These are phyloP conservation scores for Aspergillus pseudoviridinutans DNA, from an alignment of 2,329 filamentous ascomycete genomes.

Conservation along the genomic window DNA sequence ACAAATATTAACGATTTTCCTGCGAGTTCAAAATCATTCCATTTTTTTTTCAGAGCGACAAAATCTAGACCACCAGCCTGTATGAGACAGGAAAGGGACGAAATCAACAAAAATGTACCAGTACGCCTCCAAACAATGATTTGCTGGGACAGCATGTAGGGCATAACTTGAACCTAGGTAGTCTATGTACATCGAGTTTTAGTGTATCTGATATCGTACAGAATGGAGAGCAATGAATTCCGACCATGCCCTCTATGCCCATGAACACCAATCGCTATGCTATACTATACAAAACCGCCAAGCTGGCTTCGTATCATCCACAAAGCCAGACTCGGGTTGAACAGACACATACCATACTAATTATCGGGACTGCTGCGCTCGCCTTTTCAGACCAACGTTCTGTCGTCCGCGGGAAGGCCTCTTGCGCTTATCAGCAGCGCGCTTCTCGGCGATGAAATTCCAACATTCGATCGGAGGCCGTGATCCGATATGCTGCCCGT, in stretches of 20 bases:
- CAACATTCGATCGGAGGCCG: slow-evolving; percentile 32
- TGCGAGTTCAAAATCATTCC: neutral
- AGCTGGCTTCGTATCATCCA: neutral
- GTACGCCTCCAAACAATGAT: neutral
- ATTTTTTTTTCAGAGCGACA: neutral
- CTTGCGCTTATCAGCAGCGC: slow-evolving; percentile 28
- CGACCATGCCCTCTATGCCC: neutral
- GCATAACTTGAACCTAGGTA: neutral
- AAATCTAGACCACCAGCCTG: neutral
- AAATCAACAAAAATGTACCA: neutral
- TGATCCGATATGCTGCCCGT: slow-evolving; percentile 70
- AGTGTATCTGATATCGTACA: neutral
- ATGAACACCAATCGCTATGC: slow-evolving; percentile 17
- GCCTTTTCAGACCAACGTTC: slow-evolving; percentile 23
- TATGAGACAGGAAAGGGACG: neutral
- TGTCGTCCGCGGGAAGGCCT: slow-evolving; percentile 17
- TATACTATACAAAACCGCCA: slow-evolving; percentile 5
- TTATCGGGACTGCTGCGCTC: slow-evolving; percentile 7
- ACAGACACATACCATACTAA: neutral
- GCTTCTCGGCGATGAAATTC: slow-evolving; percentile 30
- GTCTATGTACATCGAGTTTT: neutral
- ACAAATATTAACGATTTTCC: neutral
- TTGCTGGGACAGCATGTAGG: neutral
- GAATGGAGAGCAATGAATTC: neutral
- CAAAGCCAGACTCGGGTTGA: neutral